phyloP scores from a whole-genome alignment of 75 land plant genomes.

The Sequoia sempervirens region DNA sequence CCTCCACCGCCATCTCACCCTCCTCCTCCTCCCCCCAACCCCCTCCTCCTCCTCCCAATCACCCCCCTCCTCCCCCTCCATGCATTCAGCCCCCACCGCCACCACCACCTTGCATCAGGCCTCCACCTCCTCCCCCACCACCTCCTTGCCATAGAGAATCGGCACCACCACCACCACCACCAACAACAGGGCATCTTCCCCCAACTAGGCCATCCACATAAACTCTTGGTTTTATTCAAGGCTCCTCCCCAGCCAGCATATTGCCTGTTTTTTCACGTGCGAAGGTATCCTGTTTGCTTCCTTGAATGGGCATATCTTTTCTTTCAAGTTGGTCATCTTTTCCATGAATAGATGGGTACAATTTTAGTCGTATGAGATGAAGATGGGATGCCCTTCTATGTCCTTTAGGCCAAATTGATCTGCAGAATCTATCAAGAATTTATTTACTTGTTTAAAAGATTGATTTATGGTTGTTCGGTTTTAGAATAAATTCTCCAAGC shows the following conservation, averaged over 20 bases:
- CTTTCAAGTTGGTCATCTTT: neutral
- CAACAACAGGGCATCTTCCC: neutral
- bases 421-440: neutral
- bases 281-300: neutral
- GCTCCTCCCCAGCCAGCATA: neutral
- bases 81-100: conserved; percentile 1
- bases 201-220: neutral
- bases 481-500: neutral
- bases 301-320: conserved; percentile 6
- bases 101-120: neutral
- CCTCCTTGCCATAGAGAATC: too few relatives aligned
- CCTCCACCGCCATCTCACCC: neutral
- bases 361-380: neutral
- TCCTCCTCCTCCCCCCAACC: neutral
- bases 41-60: neutral
- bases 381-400: neutral
- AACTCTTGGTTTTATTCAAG: neutral
- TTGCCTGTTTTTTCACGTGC: neutral
- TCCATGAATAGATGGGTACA: neutral
- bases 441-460: neutral
- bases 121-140: neutral
- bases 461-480: neutral
- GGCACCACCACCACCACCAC: neutral
- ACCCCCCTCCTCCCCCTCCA: conserved; percentile 6
- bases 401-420: neutral